Evolutionary conservation across 345 rosid species (phyloP).

Genomic region (Viola odorata): DNA sequence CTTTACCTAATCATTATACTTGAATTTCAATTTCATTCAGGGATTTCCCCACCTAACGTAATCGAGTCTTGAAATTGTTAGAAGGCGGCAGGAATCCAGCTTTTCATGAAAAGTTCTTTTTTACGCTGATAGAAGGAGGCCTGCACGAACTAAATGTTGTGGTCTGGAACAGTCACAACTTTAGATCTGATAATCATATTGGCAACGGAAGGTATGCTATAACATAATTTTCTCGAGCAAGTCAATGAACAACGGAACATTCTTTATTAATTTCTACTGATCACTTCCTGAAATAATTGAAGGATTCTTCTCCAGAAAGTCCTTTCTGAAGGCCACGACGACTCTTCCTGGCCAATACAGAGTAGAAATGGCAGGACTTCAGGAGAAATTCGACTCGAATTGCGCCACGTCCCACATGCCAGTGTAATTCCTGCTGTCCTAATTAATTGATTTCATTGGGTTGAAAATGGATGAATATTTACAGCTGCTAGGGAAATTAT

Average conservation of each 20-base stretch:
- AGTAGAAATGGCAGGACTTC: constrained; percentile 37
- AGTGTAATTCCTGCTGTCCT: neutral
- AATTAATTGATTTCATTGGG: too few relatives aligned
- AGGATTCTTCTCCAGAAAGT: constrained; percentile 48
- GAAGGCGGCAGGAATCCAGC: constrained; percentile 52
- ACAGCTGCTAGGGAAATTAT: too few relatives aligned
- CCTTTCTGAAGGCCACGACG: constrained; percentile 44
- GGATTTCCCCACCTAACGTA: too few relatives aligned
- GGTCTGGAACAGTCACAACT: constrained; percentile 46
- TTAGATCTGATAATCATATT: constrained; percentile 39
- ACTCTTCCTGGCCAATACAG: constrained; percentile 36
- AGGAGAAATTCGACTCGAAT: constrained; percentile 40
- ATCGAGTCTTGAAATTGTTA: neutral
- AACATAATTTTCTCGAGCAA: too few relatives aligned
- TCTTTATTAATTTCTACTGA: too few relatives aligned
- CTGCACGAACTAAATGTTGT: constrained; percentile 32
- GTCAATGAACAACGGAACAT: too few relatives aligned
- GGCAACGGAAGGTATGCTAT: constrained; percentile 46
- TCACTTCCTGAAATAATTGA: neutral
- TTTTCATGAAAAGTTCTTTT: constrained; percentile 45
- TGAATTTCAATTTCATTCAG: too few relatives aligned
- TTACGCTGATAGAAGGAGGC: constrained; percentile 52
- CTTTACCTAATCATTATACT: too few relatives aligned
- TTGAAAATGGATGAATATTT: too few relatives aligned
- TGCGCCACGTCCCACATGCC: constrained; percentile 27